Percentiles rank a stretch among this genome's conserved stretches.
Conservation (phyloP, 768 basidiomycete species). For the Butyriboletus loyo region DNA sequence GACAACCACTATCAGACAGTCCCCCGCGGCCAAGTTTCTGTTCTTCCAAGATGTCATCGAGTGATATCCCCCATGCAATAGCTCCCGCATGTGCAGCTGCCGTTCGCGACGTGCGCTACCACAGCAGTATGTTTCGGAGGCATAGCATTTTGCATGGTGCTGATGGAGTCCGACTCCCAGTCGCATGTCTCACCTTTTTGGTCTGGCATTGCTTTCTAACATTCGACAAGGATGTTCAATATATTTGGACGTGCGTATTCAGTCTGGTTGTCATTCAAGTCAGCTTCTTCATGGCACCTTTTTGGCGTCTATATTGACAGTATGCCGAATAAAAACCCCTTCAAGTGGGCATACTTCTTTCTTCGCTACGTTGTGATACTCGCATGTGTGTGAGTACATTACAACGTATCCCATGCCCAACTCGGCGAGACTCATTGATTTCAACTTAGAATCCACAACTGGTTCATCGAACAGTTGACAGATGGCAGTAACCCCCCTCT, state of each 20-base stretch:
- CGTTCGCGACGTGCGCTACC: slow-evolving; percentile 8
- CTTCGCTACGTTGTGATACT: slow-evolving; percentile 26
- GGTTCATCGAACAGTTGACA: not conserved
- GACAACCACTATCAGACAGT: not conserved
- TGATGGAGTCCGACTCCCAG: slow-evolving; percentile 8
- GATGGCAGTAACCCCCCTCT: slow-evolving; percentile 6
- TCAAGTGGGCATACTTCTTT: too few species aligned
- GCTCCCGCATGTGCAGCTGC: not conserved
- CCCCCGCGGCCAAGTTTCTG: not conserved
- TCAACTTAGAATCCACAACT: slow-evolving; percentile 8
- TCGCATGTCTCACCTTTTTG: slow-evolving; percentile 7
- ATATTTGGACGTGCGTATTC: slow-evolving; percentile 22
- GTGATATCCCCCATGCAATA: not conserved
- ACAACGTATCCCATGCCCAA: not conserved
- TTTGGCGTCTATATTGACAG: slow-evolving; percentile 16
- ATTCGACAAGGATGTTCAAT: slow-evolving; percentile 17
- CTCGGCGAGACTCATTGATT: not conserved
- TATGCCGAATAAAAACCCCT: slow-evolving; percentile 16
- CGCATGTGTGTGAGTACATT: too few species aligned
- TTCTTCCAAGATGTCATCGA: not conserved
- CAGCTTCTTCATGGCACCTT: not conserved
- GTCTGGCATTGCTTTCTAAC: too few species aligned
- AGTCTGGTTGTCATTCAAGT: not conserved
- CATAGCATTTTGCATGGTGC: not conserved
- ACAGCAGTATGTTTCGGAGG: slow-evolving; percentile 6